These are phyloP conservation scores for Leccinum subgranulosum DNA, from an alignment of 768 basidiomycete genomes.

Conservation along the genomic window DNA sequence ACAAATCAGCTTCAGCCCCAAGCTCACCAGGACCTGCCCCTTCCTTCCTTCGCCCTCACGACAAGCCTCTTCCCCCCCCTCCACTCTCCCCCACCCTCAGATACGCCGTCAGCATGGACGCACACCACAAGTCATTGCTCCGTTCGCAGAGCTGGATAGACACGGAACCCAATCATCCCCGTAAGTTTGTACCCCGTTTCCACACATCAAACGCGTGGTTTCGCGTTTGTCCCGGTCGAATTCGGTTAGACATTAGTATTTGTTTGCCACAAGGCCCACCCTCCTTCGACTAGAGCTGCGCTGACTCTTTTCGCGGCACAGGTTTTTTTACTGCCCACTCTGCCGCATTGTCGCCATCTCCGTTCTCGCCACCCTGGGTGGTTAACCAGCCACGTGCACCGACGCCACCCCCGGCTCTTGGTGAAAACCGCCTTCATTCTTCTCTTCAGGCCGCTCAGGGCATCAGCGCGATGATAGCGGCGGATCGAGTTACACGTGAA, in stretches of 20 bases:
- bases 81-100: slow-evolving; percentile 29
- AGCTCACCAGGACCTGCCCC: slow-evolving; percentile 17
- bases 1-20: slow-evolving; percentile 26
- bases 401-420: slow-evolving; percentile 30
- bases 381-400: slow-evolving; percentile 39
- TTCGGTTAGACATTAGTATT: slow-evolving; percentile 8
- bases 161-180: slow-evolving; percentile 4
- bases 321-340: slow-evolving; percentile 31
- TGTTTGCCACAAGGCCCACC: slow-evolving; percentile 21
- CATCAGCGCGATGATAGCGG: slow-evolving; percentile 20
- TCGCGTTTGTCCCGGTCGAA: slow-evolving; percentile 1
- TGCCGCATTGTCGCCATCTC: slow-evolving; percentile 32
- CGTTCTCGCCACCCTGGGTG: slow-evolving; percentile 30
- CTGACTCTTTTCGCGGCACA: slow-evolving; percentile 23
- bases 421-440: slow-evolving; percentile 26
- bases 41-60: slow-evolving; percentile 15
- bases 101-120: slow-evolving; percentile 27
- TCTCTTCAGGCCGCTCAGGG: slow-evolving; percentile 15
- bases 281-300: slow-evolving; percentile 8
- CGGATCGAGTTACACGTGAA: slow-evolving; percentile 12
- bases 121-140: slow-evolving; percentile 16
- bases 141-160: slow-evolving; percentile 28
- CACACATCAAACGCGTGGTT: slow-evolving; percentile 9
- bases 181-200: slow-evolving; percentile 25
- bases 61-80: slow-evolving; percentile 42